These are phyloP conservation scores for Penicillium ochrochloron DNA, from an alignment of 495 filamentous ascomycete genomes.

Conservation along the genomic window DNA sequence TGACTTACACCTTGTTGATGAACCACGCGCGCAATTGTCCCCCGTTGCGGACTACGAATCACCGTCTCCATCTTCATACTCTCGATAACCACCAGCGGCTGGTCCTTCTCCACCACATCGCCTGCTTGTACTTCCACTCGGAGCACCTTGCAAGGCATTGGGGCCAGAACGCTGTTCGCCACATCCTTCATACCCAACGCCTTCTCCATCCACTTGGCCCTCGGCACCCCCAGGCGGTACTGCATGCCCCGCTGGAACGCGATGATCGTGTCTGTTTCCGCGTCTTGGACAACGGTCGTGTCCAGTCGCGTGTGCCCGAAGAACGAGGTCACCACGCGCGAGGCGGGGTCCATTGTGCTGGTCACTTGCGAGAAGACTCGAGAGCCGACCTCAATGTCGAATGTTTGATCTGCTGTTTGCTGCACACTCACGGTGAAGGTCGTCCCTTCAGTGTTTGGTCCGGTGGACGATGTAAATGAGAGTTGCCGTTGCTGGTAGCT, in stretches of 20 bases:
- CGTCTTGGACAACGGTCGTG: slow-evolving; percentile 73
- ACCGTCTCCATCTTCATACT: slow-evolving; percentile 99
- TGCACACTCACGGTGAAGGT: slow-evolving; percentile 68
- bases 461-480: slow-evolving; percentile 51
- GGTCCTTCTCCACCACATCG: slow-evolving; percentile 79
- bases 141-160: slow-evolving; percentile 94
- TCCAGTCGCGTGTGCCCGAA: slow-evolving; percentile 82
- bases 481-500: slow-evolving; percentile 59
- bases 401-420: slow-evolving; percentile 65
- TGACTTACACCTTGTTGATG: slow-evolving; percentile 84
- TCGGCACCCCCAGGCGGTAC: slow-evolving; percentile 67
- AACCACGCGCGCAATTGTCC: slow-evolving; percentile 77
- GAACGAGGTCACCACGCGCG: slow-evolving; percentile 54
- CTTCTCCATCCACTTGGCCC: slow-evolving; percentile 83
- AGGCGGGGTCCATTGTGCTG: slow-evolving; percentile 43
- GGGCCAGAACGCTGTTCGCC: slow-evolving; percentile 81
- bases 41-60: slow-evolving; percentile 85
- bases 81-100: slow-evolving; percentile 92
- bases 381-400: slow-evolving; percentile 66
- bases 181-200: slow-evolving; percentile 82
- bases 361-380: slow-evolving; percentile 50
- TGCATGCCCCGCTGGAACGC: slow-evolving; percentile 84
- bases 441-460: slow-evolving; percentile 34
- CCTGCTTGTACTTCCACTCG: slow-evolving; percentile 83
- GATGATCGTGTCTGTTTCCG: slow-evolving; percentile 69